Evolutionary conservation across 2,329 filamentous ascomycete species (phyloP), one percentile per base, ranked within the genome.

Genomic region (Claviceps arundinis): DNA sequence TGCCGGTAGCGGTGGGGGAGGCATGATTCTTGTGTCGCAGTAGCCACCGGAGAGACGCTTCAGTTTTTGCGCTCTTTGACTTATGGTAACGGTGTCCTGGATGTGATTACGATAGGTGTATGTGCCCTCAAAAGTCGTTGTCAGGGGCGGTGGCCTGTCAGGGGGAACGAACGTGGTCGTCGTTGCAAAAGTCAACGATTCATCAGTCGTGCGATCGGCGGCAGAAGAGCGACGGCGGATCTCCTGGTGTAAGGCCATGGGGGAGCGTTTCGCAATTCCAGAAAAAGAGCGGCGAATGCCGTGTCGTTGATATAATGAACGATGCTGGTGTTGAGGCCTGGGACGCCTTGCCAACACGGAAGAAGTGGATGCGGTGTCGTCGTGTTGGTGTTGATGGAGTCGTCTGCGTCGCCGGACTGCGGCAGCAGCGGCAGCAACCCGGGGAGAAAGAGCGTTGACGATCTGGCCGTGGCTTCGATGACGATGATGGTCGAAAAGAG

Each of bases 401-500:
- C 46, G 64, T 64, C 64, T 63, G 61, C 65, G 64, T 58, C 66
- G 65, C 63, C 67, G 65, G 59, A 61, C 61, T 61, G 63, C 68
- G 64, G 65, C 68, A 64, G 65, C 62, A 61, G 64, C 67, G 57
- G 61, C 63, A 54, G 67, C 65, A 63, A 69, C 69, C 66, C 67
- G 70, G 63, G 70, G 64, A 61, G 68, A 66, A 60, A 70, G 62
- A 55, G 69, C 68, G 68, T 67, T 70, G 61, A 68, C 58, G 57
- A 68, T 61, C 58, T 67, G 62, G 51, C 59, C 56, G 56, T 62
- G 67, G 54, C 66, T 68, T 57, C 73, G 61, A 56, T 68, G 68
- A 57, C 65, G 65, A 54, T 69, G 65, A 57, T 75, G 69, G 67
- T 73, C 61, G 61, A 75, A 65, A 64, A 68, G 60, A 64, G 65